Evolutionary conservation across 257 asterid genomes (phyloP).

Genomic region (Fraxinus excelsior): DNA sequence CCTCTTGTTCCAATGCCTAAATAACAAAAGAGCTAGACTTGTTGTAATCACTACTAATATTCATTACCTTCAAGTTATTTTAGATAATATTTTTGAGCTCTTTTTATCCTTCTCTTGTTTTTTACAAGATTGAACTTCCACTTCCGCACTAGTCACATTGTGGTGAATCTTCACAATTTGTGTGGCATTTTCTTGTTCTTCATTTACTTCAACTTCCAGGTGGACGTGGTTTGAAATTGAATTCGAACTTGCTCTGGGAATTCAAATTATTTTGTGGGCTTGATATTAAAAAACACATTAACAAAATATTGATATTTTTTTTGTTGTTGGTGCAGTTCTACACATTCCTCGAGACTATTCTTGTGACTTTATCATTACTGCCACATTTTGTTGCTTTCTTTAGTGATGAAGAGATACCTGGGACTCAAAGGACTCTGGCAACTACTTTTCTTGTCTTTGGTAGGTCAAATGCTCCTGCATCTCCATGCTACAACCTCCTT

Average conservation of each 20-base stretch:
- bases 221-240: not conserved
- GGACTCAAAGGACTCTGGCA: conserved; percentile 92
- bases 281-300: conserved; percentile 9
- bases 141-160: not conserved
- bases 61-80: no score
- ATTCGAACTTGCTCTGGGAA: conserved; percentile 9
- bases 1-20: no score
- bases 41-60: no score
- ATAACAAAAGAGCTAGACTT: no score
- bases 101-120: no score
- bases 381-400: conserved; percentile 90
- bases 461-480: conserved; percentile 18
- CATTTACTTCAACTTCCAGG: not conserved
- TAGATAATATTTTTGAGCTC: no score
- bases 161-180: not conserved
- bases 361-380: conserved; percentile 73
- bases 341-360: conserved; percentile 88
- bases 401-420: conserved; percentile 89
- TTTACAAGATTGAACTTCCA: no score
- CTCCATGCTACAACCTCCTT: not conserved
- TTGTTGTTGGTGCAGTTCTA: conserved; percentile 72
- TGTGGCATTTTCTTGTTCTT: not conserved
- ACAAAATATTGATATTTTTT: conserved; percentile 16
- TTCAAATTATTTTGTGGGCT: conserved; percentile 7
- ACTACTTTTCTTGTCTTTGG: conserved; percentile 95